Base-by-base conservation (phyloP, 208 protist genomes). In the Tritrichomonas foetus region DNA sequence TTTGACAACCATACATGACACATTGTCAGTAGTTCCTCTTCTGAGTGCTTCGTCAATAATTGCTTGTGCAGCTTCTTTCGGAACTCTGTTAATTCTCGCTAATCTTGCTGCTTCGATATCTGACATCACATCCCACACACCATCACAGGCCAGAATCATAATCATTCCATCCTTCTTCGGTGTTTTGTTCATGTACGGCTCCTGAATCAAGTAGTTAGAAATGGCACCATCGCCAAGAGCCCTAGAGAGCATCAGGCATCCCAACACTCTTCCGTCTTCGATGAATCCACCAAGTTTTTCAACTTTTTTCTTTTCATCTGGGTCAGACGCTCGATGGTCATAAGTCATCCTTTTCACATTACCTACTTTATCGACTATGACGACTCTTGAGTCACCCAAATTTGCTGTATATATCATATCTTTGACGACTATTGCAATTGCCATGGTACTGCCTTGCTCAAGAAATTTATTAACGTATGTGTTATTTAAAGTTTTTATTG, bases 71-170 rank as follows among this genome's bases (percentile, higher is more conserved):
- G 78, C 44, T 57, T 57, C 78, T 55, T 20, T 14, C 30, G 44
- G 44, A 89, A 57, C 47, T 57, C 8, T 57, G 33, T 44, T 33
- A 33, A 3, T 9, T 57, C 2, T 39, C 20, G 41, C 47, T 33
- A 89, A 20, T 57, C n/a, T 57, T 5, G 47, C 78, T 39, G 78
- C 78, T 39, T 53, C 47, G 9, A 33, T 11, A 20, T 89, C 78
- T 5, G 47, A 27, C 78, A 89, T 89, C 33, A 89, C 78, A 89
- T 89, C 78, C 78, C 78, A 89, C 1, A 89, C 78, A 33, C 78
- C 78, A 39, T 89, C 78, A 50, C 78, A 89, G 33, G 78, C 78
- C 8, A 89, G 33, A 89, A 89, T 57, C 25, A 89, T 14, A 8
- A 50, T 3, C 41, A 50, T 49, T 50, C 74, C 74, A 50, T 82